Conservation (phyloP, 352 stramenopile genomes). For the Pythium coloratum region DNA sequence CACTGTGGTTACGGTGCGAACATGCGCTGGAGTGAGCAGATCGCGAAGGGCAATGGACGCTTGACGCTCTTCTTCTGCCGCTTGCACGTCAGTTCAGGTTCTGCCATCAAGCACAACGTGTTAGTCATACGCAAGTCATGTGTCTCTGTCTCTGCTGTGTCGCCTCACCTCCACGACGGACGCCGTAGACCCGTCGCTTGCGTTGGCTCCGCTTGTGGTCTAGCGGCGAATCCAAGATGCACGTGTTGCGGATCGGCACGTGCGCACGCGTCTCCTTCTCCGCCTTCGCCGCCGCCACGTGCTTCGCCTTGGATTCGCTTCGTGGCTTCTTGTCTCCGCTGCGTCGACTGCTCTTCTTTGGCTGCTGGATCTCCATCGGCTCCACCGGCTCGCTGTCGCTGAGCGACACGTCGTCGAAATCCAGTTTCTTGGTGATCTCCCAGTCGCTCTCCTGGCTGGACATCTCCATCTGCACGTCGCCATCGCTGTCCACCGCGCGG, state of each 20-base stretch:
- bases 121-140: not conserved
- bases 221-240: conserved; percentile 25
- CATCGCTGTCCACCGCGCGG: conserved; percentile 1
- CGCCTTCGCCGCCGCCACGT: not conserved
- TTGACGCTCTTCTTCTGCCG: conserved; percentile 19
- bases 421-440: conserved; percentile 18
- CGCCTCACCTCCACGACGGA: conserved; percentile 12
- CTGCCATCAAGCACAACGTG: not conserved
- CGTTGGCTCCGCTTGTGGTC: conserved; percentile 6
- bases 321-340: not conserved
- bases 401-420: conserved; percentile 20
- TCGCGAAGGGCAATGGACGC: conserved; percentile 4
- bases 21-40: conserved; percentile 50
- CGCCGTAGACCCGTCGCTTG: conserved; percentile 13
- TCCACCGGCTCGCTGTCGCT: conserved; percentile 2
- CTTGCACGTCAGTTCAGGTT: conserved; percentile 4
- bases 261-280: not conserved
- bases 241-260: conserved; percentile 26
- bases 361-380: not conserved
- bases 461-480: not conserved
- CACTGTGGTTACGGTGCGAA: conserved; percentile 27
- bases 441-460: conserved; percentile 9
- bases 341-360: not conserved
- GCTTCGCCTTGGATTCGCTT: not conserved
- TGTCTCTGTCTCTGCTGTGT: not conserved